These are phyloP conservation scores for Allium sativum DNA, from an alignment of 106 monocot genomes.

Conservation along the genomic window DNA sequence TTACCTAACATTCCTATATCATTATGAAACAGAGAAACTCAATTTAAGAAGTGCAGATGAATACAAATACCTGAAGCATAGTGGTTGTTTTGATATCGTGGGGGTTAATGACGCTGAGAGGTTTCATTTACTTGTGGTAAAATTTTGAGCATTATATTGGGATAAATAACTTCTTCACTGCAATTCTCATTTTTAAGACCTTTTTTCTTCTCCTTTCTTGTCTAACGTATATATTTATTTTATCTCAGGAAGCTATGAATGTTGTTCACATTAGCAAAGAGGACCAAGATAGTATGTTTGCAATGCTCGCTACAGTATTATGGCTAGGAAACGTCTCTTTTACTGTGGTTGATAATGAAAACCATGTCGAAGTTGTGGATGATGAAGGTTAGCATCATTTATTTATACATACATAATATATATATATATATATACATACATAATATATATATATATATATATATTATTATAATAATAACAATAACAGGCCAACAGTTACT, in stretches of 20 bases:
- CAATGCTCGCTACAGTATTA: slow-evolving; percentile 84
- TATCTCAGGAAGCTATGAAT: slow-evolving; percentile 83
- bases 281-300: slow-evolving; percentile 75
- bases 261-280: slow-evolving; percentile 80
- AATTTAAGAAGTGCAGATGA: slow-evolving; percentile 65
- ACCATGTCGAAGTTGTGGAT: slow-evolving; percentile 74
- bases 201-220: not conserved
- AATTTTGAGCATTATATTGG: not conserved
- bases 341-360: slow-evolving; percentile 80
- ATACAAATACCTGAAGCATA: slow-evolving; percentile 82
- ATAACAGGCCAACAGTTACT: too few relatives aligned
- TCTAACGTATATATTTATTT: not conserved
- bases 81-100: slow-evolving; percentile 66
- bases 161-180: not conserved
- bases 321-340: slow-evolving; percentile 94
- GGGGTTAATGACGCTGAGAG: slow-evolving; percentile 91
- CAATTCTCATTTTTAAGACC: not conserved
- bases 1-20: too few relatives aligned
- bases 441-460: too few relatives aligned
- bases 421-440: too few relatives aligned
- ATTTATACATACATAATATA: too few relatives aligned
- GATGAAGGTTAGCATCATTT: slow-evolving; percentile 64
- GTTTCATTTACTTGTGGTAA: slow-evolving; percentile 68
- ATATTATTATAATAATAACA: too few relatives aligned
- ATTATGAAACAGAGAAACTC: slow-evolving; percentile 51